Base-by-base conservation (phyloP, 345 rosid genomes). In the Eucalyptus virginea region DNA sequence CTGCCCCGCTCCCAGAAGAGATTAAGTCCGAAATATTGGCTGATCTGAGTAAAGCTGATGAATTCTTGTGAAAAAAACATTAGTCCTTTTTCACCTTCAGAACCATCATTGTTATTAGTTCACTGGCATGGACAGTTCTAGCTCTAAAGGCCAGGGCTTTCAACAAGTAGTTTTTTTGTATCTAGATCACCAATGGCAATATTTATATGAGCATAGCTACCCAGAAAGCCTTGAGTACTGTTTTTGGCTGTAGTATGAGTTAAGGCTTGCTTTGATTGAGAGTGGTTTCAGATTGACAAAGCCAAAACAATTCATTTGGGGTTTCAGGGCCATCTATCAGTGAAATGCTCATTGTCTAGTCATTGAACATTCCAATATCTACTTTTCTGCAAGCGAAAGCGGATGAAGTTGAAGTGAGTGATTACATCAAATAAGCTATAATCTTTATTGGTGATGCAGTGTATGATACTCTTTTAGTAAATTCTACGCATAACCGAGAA, bases 1-100 rank as follows among this genome's bases (percentile, higher is more conserved):
- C 99, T 58, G 98, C 98, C 37, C 89, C 94, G 1, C 88, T 90
- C 21, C 89, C 99, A n/a, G 96, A 93, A 60, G 96, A 94, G 65
- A 95, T 96, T 4, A 97, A 94, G 96, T 87, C 94, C 24, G 93
- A 94, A 56, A 96, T 97, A 81, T 91, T 96, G 90, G 89, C 93
- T 13, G 92, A 95, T 93, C 93, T 97, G 89, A 90, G 67, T 52
- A 90, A 69, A 49, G 98, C 97, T 83, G 96, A 98, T 91, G 97
- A 95, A 89, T 97, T 91, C 93, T 92, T 97, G 95, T 96, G 92
- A 91, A 52, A 90, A 52, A 21, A 77, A 21, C 47, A 77, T 34
- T 34, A 77, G 47, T 62, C 26, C 5, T 7, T 37, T 72, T 77
- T 11, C 83, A 21, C 47, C 83, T 40, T 21, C 28, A 6, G 47